Evolutionary conservation across 176 grass and related monocot genomes (phyloP).

Genomic region (Tillandsia fasciculata): DNA sequence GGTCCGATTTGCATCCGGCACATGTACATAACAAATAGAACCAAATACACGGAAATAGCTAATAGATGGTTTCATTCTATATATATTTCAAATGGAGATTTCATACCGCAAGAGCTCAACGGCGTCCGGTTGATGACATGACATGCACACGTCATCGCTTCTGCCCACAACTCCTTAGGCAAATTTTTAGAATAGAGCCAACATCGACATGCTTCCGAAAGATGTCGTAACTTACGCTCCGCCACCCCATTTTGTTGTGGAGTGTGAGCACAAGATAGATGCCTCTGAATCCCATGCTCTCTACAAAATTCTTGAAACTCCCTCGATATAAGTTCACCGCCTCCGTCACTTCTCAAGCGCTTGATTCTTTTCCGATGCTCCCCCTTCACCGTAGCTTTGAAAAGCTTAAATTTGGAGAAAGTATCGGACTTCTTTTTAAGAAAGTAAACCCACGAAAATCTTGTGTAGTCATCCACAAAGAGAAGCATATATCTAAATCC

Average conservation of each 20-base stretch:
- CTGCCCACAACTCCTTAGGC: not conserved
- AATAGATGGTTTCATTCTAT: not conserved
- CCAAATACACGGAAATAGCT: not conserved
- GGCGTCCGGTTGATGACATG: not conserved
- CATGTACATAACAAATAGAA: not conserved
- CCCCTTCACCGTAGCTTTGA: not conserved
- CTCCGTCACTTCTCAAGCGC: not conserved
- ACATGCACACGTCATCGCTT: not conserved
- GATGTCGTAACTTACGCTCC: not conserved
- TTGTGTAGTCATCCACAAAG: not conserved
- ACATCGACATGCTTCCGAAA: not conserved
- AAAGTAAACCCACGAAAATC: not conserved
- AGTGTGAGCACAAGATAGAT: not conserved
- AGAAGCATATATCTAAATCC: not conserved
- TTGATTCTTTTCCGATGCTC: not conserved
- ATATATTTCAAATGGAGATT: not conserved
- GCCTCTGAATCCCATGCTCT: not conserved
- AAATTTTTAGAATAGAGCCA: not conserved
- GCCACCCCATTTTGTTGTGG: not conserved
- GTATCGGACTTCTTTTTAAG: not conserved
- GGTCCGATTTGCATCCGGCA: not conserved
- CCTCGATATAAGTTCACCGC: not conserved
- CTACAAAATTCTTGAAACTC: not conserved
- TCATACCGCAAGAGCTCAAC: slow-evolving; percentile 1
- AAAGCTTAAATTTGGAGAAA: not conserved